These are phyloP conservation scores for Hygrocybe coccinea DNA, from an alignment of 768 basidiomycete species.

Conservation along the genomic window DNA sequence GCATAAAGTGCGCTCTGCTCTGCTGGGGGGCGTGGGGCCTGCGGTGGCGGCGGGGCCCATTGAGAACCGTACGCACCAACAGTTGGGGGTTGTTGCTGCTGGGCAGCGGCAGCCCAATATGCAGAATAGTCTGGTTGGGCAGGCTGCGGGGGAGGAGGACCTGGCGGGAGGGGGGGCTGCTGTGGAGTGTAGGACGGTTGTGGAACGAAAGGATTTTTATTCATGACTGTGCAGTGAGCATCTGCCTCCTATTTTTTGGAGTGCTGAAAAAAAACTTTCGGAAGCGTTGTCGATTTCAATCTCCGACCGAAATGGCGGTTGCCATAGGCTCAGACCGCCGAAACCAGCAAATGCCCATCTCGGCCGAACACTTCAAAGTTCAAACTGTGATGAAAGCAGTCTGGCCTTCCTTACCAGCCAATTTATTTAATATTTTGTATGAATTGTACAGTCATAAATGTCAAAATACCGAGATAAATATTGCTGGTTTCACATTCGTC, in stretches of 20 bases:
- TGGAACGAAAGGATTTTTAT: constrained; percentile 80
- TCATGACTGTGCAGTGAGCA: constrained; percentile 42
- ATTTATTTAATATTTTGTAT: no score
- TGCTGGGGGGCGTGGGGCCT: constrained; percentile 52
- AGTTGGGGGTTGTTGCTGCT: constrained; percentile 46
- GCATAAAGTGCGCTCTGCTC: constrained; percentile 85
- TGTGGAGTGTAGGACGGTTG: constrained; percentile 63
- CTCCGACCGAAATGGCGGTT: no score
- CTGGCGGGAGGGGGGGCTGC: constrained; percentile 77
- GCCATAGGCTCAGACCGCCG: no score
- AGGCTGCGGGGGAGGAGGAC: constrained; percentile 67
- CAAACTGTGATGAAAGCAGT: no score
- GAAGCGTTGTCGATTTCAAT: neutral
- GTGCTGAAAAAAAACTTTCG: neutral
- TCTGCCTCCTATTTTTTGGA: neutral
- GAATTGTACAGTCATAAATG: no score
- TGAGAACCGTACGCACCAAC: constrained; percentile 57
- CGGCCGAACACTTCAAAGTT: no score
- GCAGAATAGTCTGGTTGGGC: constrained; percentile 68
- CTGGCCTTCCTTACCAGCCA: no score
- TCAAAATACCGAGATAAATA: no score
- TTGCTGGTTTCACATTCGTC: no score
- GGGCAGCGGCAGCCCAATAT: constrained; percentile 64
- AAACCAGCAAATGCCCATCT: no score
- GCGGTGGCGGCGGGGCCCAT: constrained; percentile 58